phyloP scores from a whole-genome alignment of 2,329 filamentous ascomycete genomes.

The Stromatinia cepivora region DNA sequence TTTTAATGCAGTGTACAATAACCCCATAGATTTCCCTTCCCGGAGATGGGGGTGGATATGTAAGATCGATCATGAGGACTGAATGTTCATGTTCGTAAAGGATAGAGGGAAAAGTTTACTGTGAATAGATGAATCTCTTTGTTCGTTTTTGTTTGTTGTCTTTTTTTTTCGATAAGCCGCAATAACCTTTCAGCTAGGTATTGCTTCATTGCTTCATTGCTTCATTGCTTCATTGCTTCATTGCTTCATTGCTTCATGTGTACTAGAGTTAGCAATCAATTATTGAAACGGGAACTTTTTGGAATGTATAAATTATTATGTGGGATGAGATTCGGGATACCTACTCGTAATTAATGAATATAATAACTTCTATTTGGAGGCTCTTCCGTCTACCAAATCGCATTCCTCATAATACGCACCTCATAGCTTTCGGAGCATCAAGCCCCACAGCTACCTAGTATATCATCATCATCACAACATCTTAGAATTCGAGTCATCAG shows the following conservation, averaged over 20 bases:
- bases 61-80: slow-evolving; percentile 2
- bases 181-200: not conserved
- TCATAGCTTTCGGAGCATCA: not conserved
- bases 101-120: not conserved
- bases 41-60: not conserved
- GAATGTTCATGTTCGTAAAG: not conserved
- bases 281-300: not conserved
- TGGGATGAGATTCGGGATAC: no score
- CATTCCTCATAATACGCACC: not conserved
- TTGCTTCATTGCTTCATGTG: not conserved
- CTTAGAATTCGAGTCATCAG: slow-evolving; percentile 1
- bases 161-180: not conserved
- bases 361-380: not conserved
- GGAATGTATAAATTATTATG: not conserved
- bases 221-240: not conserved
- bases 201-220: not conserved
- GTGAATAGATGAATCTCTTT: not conserved
- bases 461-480: not conserved
- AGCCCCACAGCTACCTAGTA: not conserved
- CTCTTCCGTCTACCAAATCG: not conserved
- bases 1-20: not conserved
- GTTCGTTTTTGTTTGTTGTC: not conserved
- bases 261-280: not conserved
- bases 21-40: not conserved
- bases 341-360: no score